phyloP scores from a whole-genome alignment of 1,284 basidiomycete genomes.

The Phellinidium pouzarii region DNA sequence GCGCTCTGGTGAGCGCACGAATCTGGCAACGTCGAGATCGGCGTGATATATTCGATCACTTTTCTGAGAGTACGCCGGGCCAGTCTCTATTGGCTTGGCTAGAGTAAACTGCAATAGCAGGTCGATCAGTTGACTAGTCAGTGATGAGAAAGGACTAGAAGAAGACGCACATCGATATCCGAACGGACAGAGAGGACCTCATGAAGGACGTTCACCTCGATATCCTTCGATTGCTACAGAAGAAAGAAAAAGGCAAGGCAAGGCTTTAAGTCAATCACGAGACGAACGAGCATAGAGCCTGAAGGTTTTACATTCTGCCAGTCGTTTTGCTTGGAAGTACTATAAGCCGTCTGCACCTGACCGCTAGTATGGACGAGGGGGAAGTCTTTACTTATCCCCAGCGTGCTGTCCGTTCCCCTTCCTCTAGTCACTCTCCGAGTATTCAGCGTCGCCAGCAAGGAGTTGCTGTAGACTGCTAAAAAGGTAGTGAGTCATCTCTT shows the following conservation, averaged over 20 bases:
- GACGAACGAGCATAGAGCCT: not conserved
- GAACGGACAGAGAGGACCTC: slow-evolving; percentile 1
- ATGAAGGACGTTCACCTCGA: slow-evolving; percentile 16
- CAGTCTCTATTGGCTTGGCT: not conserved
- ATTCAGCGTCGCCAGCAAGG: slow-evolving; percentile 61
- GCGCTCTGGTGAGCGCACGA: slow-evolving; percentile 10
- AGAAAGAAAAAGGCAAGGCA: not conserved
- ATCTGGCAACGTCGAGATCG: not conserved
- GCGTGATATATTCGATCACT: not conserved
- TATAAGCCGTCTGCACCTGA: slow-evolving; percentile 13
- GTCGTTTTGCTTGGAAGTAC: slow-evolving; percentile 14
- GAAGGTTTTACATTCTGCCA: slow-evolving; percentile 10
- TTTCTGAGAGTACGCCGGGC: not conserved
- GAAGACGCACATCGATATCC: not conserved
- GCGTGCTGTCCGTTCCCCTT: slow-evolving; percentile 38
- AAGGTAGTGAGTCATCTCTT: slow-evolving; percentile 1
- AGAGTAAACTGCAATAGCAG: not conserved
- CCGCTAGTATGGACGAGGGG: slow-evolving; percentile 13
- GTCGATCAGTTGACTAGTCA: not conserved
- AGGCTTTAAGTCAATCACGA: not conserved
- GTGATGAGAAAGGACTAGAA: not conserved
- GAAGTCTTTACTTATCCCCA: slow-evolving; percentile 27
- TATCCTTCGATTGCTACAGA: slow-evolving; percentile 12
- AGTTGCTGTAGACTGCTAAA: slow-evolving; percentile 54
- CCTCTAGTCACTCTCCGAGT: slow-evolving; percentile 42